Evolutionary conservation across 305 asterid genomes (phyloP).

Genomic region (Coffea humblotiana): DNA sequence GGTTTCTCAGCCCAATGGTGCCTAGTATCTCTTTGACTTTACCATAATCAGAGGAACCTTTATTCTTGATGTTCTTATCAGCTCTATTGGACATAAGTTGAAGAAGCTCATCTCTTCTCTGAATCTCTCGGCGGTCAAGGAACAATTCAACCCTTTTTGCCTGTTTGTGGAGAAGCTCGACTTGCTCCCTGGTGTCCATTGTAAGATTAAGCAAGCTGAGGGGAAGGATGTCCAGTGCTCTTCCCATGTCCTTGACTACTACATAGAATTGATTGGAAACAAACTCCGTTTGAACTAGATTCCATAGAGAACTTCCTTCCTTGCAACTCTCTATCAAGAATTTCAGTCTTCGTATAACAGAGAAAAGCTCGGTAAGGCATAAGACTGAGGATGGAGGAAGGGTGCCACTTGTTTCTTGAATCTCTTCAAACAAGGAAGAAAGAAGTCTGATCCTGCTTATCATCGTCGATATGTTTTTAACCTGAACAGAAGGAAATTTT

Average conservation of each 20-base stretch:
- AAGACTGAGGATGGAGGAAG: conserved; percentile 73
- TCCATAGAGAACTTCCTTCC: conserved; percentile 70
- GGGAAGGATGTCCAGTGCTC: conserved; percentile 78
- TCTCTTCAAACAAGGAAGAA: conserved; percentile 69
- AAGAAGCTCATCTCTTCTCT: conserved; percentile 50
- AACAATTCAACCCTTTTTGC: conserved; percentile 49
- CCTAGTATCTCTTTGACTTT: conserved; percentile 40
- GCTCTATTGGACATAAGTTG: conserved; percentile 37
- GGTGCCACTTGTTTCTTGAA: conserved; percentile 48
- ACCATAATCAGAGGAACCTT: conserved; percentile 38
- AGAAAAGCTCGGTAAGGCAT: conserved; percentile 69
- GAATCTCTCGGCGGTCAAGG: conserved; percentile 45
- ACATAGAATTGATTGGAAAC: conserved; percentile 54
- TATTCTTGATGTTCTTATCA: conserved; percentile 39
- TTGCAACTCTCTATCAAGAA: conserved; percentile 47
- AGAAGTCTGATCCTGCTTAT: conserved; percentile 58
- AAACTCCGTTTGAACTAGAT: conserved; percentile 61
- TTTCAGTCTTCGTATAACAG: conserved; percentile 49
- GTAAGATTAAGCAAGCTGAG: conserved; percentile 63
- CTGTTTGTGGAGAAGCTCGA: conserved; percentile 74
- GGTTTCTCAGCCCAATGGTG: conserved; percentile 50
- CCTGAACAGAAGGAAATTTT: conserved; percentile 45
- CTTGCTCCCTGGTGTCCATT: conserved; percentile 69
- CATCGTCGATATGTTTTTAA: conserved; percentile 57
- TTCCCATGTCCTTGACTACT: conserved; percentile 59